phyloP scores from a whole-genome alignment of 768 basidiomycete genomes.

The Chalciporus piperatus region DNA sequence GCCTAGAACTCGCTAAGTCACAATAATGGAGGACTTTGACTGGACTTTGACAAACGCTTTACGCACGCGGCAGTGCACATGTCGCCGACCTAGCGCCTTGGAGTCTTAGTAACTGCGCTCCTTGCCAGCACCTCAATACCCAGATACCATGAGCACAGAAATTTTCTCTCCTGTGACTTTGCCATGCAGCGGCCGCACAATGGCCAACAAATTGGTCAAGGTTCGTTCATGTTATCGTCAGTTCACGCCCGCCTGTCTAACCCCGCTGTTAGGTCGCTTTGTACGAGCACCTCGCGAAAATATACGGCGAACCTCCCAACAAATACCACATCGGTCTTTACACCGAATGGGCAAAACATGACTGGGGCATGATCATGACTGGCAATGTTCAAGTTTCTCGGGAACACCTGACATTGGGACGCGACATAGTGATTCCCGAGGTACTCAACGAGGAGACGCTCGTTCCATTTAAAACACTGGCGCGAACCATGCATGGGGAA shows the following conservation, averaged over 20 bases:
- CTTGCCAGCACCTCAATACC: not conserved
- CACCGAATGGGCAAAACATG: constrained; percentile 64
- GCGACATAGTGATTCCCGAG: constrained; percentile 63
- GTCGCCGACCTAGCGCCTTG: too few species aligned
- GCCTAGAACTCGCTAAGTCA: too few species aligned
- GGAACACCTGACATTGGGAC: constrained; percentile 65
- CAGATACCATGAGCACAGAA: constrained; percentile 11
- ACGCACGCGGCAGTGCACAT: too few species aligned
- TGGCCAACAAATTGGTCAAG: constrained; percentile 54
- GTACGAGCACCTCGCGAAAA: constrained; percentile 76
- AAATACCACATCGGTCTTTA: constrained; percentile 63
- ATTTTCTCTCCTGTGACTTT: constrained; percentile 28
- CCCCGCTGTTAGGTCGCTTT: constrained; percentile 66
- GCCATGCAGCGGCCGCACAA: constrained; percentile 32
- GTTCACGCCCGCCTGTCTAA: not conserved
- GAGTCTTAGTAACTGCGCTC: too few species aligned
- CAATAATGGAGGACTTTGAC: too few species aligned
- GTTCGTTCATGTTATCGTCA: constrained; percentile 26
- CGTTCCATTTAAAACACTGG: constrained; percentile 49
- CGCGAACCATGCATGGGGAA: constrained; percentile 47
- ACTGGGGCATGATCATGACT: constrained; percentile 88
- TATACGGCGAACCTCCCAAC: constrained; percentile 74
- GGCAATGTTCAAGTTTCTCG: constrained; percentile 76
- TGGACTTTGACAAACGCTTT: too few species aligned
- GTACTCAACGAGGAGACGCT: constrained; percentile 41